Conservation (phyloP, 345 rosid species). For the Dipteronia sinensis region DNA sequence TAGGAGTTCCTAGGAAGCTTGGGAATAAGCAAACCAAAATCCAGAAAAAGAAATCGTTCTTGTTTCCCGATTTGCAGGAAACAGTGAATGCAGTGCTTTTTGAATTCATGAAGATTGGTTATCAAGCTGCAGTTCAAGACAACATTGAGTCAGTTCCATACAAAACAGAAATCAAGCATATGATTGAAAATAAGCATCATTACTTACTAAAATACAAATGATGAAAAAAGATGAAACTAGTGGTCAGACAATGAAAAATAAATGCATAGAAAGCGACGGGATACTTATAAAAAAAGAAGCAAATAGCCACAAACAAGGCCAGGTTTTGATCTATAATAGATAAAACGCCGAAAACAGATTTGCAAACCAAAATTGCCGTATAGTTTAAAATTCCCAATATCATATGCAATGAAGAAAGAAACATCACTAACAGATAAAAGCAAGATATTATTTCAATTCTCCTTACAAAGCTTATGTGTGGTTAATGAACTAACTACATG, state of each 20-base stretch:
- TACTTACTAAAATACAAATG: neutral
- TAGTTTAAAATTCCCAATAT: neutral
- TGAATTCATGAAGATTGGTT: constrained; percentile 52
- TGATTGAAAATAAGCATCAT: neutral
- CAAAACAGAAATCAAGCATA: neutral
- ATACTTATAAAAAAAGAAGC: neutral
- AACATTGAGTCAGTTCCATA: neutral
- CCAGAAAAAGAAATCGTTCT: constrained; percentile 47
- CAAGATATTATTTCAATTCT: neutral
- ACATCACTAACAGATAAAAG: neutral
- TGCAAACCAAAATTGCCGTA: neutral
- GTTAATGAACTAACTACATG: neutral
- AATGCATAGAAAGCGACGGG: neutral
- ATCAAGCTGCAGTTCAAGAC: constrained; percentile 23
- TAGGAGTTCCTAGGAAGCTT: constrained; percentile 39
- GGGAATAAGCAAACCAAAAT: constrained; percentile 50
- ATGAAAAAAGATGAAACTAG: neutral
- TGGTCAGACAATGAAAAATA: neutral
- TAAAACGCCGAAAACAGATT: neutral
- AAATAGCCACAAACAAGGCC: neutral
- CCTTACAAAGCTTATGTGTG: neutral
- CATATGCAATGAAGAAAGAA: too few relatives aligned
- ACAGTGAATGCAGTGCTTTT: constrained; percentile 47
- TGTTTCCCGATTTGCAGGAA: constrained; percentile 70
- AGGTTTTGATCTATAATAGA: neutral